phyloP scores from a whole-genome alignment of 345 rosid species.

The Cardamine occulta region DNA sequence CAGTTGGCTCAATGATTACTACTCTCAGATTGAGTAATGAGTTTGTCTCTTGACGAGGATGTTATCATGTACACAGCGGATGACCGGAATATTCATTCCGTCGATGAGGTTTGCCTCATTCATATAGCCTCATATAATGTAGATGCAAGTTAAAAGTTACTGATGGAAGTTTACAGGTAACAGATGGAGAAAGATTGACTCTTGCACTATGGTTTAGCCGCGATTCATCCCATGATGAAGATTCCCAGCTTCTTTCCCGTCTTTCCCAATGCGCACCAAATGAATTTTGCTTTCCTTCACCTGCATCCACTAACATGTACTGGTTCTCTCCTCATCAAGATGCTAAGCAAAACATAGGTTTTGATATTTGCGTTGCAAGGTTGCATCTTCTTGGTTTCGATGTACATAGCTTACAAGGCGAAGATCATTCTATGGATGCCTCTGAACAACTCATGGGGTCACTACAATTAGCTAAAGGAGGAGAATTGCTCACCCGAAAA shows the following conservation, averaged over 20 bases:
- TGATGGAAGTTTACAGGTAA: constrained; percentile 55
- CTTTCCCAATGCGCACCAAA: constrained; percentile 49
- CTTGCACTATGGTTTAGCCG: constrained; percentile 93
- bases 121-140: not conserved
- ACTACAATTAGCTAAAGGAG: constrained; percentile 62
- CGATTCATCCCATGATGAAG: constrained; percentile 77
- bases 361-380: constrained; percentile 76
- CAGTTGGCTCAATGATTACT: not conserved
- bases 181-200: constrained; percentile 82
- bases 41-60: constrained; percentile 54
- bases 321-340: constrained; percentile 62
- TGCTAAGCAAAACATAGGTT: constrained; percentile 48
- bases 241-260: constrained; percentile 71
- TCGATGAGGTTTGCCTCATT: constrained; percentile 69
- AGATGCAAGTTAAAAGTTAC: constrained; percentile 9
- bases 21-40: not conserved
- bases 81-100: constrained; percentile 76
- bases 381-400: constrained; percentile 64
- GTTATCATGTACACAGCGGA: constrained; percentile 91
- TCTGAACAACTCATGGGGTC: constrained; percentile 54
- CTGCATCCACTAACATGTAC: constrained; percentile 83
- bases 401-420: constrained; percentile 49
- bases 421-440: constrained; percentile 37
- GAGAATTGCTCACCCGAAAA: constrained; percentile 48
- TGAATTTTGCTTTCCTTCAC: constrained; percentile 49